Evolutionary conservation across 176 grass and related monocot species (phyloP), one percentile per base, ranked within the genome.

Genomic region (Eremochloa ophiuroides): DNA sequence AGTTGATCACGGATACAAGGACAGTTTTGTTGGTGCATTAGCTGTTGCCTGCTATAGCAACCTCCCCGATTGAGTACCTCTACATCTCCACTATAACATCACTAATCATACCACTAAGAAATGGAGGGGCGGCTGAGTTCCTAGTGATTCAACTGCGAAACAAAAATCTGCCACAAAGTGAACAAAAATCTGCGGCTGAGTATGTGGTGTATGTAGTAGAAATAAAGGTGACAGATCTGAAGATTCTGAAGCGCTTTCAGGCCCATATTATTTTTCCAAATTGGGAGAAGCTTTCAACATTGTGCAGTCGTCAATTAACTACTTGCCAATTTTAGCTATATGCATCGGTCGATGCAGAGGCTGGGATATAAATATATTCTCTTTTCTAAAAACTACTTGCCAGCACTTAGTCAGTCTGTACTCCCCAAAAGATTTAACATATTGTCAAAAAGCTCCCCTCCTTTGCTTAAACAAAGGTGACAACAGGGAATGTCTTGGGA

Each of bases 381-480:
- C n/a, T n/a, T n/a, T n/a, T n/a, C n/a, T n/a, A n/a, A n/a, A n/a
- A 60, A 60, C 77, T 27, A 67, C 39, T n/a, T 70, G 64, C 28
- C 47, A 37, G 9, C 12, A 26, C 40, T 58, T 10, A 28, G 23
- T 27, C 15, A 46, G n/a, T 26, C 15, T 61, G 29, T 34, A 42
- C 73, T 73, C 10, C 34, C 27, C 25, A 41, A 55, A 74, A 64
- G 30, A 66, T 64, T 80, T 80, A 86, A 66, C 8, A 73, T 42
- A 74, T 84, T 73, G 33, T 86, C 8, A 50, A 65, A 75, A 86
- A 80, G 34, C 7, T 44, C 14, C 41, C 60, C 44, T 56, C 59
- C 76, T 74, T 86, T 80, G 43, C 31, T 74, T 66, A 86, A 61
- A 85, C n/a, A 56, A 74, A 56, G 76, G 28, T 67, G 56, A 66